A percentile compares a stretch with the other conserved stretches of the same genome.
Conservation (phyloP, 495 filamentous ascomycete genomes). For the Talaromyces liani region DNA sequence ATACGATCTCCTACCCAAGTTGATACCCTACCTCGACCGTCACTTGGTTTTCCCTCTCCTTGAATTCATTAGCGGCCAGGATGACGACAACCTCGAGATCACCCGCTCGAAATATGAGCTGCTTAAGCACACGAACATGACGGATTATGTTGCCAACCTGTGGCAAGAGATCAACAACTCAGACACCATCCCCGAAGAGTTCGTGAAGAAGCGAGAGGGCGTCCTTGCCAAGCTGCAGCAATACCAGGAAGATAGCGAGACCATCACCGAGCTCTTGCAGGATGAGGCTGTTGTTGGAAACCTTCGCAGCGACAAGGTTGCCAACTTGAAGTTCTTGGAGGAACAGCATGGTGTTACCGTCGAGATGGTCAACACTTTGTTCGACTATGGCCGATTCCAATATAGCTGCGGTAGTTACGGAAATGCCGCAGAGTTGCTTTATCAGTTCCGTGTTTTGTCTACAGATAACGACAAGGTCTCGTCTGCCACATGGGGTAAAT, state of each 20-base stretch:
- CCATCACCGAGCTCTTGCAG: conserved; percentile 75
- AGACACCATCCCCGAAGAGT: conserved; percentile 73
- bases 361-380: conserved; percentile 91
- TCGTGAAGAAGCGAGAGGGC: conserved; percentile 77
- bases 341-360: conserved; percentile 87
- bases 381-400: conserved; percentile 90
- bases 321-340: conserved; percentile 93
- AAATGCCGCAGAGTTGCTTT: conserved; percentile 80
- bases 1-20: conserved; percentile 79
- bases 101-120: conserved; percentile 82
- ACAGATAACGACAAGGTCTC: conserved; percentile 96
- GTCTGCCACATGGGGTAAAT: conserved; percentile 91
- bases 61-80: conserved; percentile 61
- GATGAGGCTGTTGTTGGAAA: conserved; percentile 82
- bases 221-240: conserved; percentile 73
- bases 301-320: conserved; percentile 89
- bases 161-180: conserved; percentile 79
- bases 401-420: conserved; percentile 92
- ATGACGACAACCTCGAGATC: conserved; percentile 60
- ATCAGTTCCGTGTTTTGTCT: conserved; percentile 93
- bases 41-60: conserved; percentile 93
- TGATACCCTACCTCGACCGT: conserved; percentile 88
- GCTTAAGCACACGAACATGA: conserved; percentile 95
- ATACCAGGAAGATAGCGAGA: conserved; percentile 75
- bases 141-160: conserved; percentile 85